A percentile compares a stretch with the other conserved stretches of the same genome.
These are phyloP conservation scores for Globisporangium paddicum DNA, from an alignment of 352 stramenopile genomes.

Conservation along the genomic window DNA sequence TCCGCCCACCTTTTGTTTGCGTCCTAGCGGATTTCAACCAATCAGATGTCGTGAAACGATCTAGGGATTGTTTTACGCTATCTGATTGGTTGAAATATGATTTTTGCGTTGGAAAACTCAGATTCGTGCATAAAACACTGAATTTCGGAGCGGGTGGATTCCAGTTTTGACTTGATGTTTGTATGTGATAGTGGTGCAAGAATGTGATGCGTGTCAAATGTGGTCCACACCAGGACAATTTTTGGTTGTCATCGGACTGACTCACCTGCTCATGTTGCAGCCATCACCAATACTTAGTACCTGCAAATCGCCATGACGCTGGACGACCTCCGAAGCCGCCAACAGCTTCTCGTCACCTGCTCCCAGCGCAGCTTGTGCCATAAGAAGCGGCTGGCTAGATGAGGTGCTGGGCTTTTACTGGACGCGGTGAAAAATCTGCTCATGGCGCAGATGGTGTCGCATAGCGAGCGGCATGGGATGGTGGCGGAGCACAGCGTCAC, in stretches of 20 bases:
- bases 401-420: not conserved
- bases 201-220: conserved; percentile 8
- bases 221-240: conserved; percentile 3
- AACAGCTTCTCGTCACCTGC: too few relatives aligned
- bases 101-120: not conserved
- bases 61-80: not conserved
- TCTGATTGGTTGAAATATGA: not conserved
- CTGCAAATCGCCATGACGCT: not conserved
- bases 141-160: not conserved
- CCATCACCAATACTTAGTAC: not conserved
- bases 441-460: not conserved
- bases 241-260: not conserved
- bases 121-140: not conserved
- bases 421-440: not conserved
- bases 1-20: too few relatives aligned
- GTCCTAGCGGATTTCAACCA: too few relatives aligned
- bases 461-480: not conserved
- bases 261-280: not conserved
- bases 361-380: too few relatives aligned
- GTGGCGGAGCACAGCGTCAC: not conserved
- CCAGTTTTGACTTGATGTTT: not conserved
- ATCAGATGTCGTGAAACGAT: too few relatives aligned
- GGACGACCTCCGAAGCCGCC: not conserved
- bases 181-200: not conserved
- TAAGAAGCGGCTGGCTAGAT: too few relatives aligned